Base-by-base conservation (phyloP, 2,329 filamentous ascomycete species). In the Blumeriella jaapii region DNA sequence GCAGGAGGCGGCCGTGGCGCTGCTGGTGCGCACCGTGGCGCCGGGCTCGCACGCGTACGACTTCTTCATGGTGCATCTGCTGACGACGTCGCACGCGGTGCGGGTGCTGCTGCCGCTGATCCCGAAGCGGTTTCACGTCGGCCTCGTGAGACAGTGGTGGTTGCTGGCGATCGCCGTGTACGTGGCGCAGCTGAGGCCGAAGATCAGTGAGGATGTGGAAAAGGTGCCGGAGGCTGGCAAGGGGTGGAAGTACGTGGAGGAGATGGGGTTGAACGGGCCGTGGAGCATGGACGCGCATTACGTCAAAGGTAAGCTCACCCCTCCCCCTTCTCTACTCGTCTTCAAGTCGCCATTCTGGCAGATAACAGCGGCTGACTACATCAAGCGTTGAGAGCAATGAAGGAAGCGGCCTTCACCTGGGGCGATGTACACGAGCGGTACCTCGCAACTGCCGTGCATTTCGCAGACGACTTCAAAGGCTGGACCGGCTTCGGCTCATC, bases 61-160 rank as follows among this genome's bases (percentile, higher is more conserved):
- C 59, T 89, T 93, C 61, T 84, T 85, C 60, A 59, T 87, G 26
- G 77, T 82, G 4, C 85, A 94, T 53, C 58, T 91, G 6, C 67
- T 98, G 19, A 93, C 84, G 0, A 80, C 82, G 13, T 87, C 80
- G 41, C 86, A 98, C 55, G 89, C 91, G 1, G 72, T 94, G 9
- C 73, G 91, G n/a, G 74, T 93, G 15, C 60, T 98, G 4, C 64
- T 98, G 2, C 84, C 91, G 0, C 59, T 84, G 22, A 62, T 95
- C 8, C 85, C 86, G 0, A 59, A 68, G 10, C 72, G 74, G 50
- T 79, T 78, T 49, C 89, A 94, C 48, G 57, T 85, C 29, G 63
- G 64, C 14, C 62, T 98, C 4, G 67, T 96, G 6, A 68, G 82
- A 24, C 78, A 93, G 56, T 96, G 91, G 86, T 94, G 85, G 82